Evolutionary conservation across 164 flowering plant genomes (phyloP), one percentile per base, ranked within the genome.

Genomic region (Warburgia ugandensis): DNA sequence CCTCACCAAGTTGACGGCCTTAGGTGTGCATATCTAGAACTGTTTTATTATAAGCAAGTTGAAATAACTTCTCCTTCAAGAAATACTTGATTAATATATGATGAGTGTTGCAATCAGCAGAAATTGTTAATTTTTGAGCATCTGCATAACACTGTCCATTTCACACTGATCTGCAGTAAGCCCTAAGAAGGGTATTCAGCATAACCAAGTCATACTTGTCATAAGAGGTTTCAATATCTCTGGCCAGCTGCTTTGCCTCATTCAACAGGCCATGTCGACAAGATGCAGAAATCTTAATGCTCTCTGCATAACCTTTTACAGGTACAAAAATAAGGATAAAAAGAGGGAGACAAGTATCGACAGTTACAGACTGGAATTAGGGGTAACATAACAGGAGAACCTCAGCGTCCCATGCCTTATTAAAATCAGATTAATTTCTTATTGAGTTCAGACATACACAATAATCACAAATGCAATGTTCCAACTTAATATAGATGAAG

Each of bases 131-230:
- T 35, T 78, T 79, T 59, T 75, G 72, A 89, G 59, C 55, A 64
- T 63, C 63, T 67, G 77, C 92, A 85, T 85, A 3, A 89, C 95
- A 61, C 76, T 69, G 35, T 78, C 84, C 95, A 89, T 85, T 56
- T 85, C 92, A 38, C 97, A n/a, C 89, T 33, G 75, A 73, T 77
- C 77, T 73, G 70, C 97, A 89, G 59, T 81, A 83, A 29, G 95
- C 85, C 56, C 84, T 73, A 25, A 89, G 85, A 76, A 85, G 64
- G 42, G 92, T 71, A 64, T 89, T 85, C 58, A 78, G 60, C 64
- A 83, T 68, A 29, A 89, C 92, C 70, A 89, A 59, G 52, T 89
- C 97, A 69, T 77, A 89, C 59, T 71, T 89, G 61, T 73, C 72
- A 62, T 69, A 71, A 45, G 54, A 74, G 37, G 66, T 71, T 71